Conservation (phyloP, 192 early-diverging fungal species). For the Phycomyces blakesleeanus region DNA sequence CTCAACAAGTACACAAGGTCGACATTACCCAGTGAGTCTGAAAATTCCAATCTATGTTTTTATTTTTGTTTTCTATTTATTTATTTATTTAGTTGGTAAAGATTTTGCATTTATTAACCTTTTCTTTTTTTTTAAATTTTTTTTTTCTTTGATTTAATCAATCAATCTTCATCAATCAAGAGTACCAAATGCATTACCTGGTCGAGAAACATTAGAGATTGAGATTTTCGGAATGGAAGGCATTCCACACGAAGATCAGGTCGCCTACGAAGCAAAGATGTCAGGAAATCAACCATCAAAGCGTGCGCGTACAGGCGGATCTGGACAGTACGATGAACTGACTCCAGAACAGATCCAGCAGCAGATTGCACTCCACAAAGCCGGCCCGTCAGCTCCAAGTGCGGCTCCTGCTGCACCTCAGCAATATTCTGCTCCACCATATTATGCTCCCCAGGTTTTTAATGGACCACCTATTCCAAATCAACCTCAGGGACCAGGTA, state of each 20-base stretch:
- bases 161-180: constrained; percentile 36
- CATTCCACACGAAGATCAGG: constrained; percentile 76
- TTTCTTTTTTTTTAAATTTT: no score
- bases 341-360: constrained; percentile 39
- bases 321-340: constrained; percentile 35
- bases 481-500: constrained; percentile 7
- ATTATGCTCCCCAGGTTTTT: neutral
- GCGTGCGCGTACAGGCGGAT: constrained; percentile 37
- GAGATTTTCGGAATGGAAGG: constrained; percentile 96
- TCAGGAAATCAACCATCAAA: constrained; percentile 38
- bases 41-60: neutral
- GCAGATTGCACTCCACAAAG: constrained; percentile 45
- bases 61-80: neutral
- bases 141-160: no score
- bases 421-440: constrained; percentile 12
- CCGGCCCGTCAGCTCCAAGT: constrained; percentile 14
- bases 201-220: constrained; percentile 80
- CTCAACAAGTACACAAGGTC: constrained; percentile 92
- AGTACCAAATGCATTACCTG: constrained; percentile 81
- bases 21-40: constrained; percentile 60
- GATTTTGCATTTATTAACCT: no score
- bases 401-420: constrained; percentile 25
- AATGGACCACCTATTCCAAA: neutral
- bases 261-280: constrained; percentile 54
- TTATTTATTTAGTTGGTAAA: no score